phyloP scores from a whole-genome alignment of 176 grass and related monocot species.

The Coix lacrymajobi region DNA sequence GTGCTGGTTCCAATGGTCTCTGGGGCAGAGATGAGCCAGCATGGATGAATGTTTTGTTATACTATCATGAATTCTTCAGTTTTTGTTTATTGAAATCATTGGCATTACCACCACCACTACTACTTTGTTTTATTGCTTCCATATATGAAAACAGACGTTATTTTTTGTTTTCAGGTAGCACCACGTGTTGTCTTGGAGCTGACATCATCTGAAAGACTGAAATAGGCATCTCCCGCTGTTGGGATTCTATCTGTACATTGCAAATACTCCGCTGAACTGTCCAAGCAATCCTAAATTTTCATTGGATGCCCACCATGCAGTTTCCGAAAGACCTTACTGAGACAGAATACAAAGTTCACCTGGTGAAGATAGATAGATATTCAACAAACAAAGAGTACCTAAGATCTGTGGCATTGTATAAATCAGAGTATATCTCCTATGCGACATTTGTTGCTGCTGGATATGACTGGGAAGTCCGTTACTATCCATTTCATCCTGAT shows the following conservation, averaged over 20 bases:
- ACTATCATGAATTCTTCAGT: neutral
- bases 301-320: neutral
- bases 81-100: neutral
- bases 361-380: neutral
- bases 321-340: neutral
- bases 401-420: neutral
- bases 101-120: neutral
- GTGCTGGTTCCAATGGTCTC: neutral
- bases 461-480: conserved; percentile 15
- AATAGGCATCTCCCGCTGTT: neutral
- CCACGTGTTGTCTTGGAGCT: neutral
- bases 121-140: neutral
- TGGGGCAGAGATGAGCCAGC: neutral
- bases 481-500: conserved; percentile 4
- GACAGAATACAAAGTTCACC: neutral
- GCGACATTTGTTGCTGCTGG: neutral
- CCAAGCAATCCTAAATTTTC: neutral
- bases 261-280: neutral
- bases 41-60: neutral
- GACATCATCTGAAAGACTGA: neutral
- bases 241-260: neutral
- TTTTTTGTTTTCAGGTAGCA: neutral
- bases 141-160: neutral
- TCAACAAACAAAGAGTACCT: neutral
- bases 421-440: neutral